Evolutionary conservation across 2,329 filamentous ascomycete genomes (phyloP).

Genomic region (Monosporascus sp.): DNA sequence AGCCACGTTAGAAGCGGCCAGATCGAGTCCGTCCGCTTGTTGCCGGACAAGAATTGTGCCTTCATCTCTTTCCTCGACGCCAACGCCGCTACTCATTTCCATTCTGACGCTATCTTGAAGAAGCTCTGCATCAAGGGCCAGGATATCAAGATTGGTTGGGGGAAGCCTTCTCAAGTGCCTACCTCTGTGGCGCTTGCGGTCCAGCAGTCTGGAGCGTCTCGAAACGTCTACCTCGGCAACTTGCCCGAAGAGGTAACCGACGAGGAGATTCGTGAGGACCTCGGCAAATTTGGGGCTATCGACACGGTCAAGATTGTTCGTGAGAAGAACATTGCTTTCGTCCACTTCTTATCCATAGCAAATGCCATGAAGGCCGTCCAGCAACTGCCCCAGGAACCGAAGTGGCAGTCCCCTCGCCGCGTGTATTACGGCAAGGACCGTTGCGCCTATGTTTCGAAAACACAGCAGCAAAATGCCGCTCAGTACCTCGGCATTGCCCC

Average conservation of each 20-base stretch:
- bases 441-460: constrained; percentile 98
- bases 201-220: constrained; percentile 92
- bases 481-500: constrained; percentile 97
- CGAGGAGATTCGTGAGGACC: constrained; percentile 87
- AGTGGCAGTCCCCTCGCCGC: constrained; percentile 92
- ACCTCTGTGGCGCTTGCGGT: constrained; percentile 96
- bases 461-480: constrained; percentile 96
- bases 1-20: constrained; percentile 95
- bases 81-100: constrained; percentile 96
- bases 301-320: constrained; percentile 97
- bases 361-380: constrained; percentile 98
- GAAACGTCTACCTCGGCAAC: constrained; percentile 96
- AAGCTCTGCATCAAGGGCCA: constrained; percentile 98
- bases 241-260: constrained; percentile 84
- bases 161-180: constrained; percentile 95
- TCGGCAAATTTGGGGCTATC: constrained; percentile 93
- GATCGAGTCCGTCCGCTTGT: constrained; percentile 94
- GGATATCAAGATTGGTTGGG: constrained; percentile 99
- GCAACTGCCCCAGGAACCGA: constrained; percentile 90
- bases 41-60: constrained; percentile 98
- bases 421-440: constrained; percentile 99
- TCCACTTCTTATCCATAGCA: constrained; percentile 91
- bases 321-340: constrained; percentile 96
- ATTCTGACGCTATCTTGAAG: constrained; percentile 99
- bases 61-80: constrained; percentile 99